These are phyloP conservation scores for Cucurbita argyrosperma DNA, from an alignment of 306 rosid genomes.

Conservation along the genomic window DNA sequence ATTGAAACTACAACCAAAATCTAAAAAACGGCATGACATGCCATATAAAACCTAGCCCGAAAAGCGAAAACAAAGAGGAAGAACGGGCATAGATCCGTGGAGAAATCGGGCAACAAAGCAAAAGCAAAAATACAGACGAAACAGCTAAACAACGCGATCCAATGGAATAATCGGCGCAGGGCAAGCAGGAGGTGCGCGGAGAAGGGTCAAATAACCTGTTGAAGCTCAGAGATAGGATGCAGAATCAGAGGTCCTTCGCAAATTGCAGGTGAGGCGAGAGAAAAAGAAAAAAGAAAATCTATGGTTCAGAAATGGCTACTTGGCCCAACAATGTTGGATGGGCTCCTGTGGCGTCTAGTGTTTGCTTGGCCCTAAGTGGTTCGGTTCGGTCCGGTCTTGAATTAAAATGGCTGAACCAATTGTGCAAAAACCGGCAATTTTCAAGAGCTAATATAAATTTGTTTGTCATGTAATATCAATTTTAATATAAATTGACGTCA, in stretches of 20 bases:
- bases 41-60: not conserved
- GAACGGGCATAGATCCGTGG: not conserved
- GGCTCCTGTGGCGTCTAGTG: not conserved
- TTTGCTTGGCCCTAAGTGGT: not conserved
- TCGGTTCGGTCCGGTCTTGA: not conserved
- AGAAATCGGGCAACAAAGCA: not conserved
- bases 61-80: not conserved
- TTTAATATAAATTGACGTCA: too few relatives aligned
- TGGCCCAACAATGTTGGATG: constrained; percentile 1
- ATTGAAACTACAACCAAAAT: not conserved
- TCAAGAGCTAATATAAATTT: too few relatives aligned
- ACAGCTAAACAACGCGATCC: not conserved
- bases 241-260: not conserved
- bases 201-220: not conserved
- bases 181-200: not conserved
- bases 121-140: not conserved
- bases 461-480: too few relatives aligned
- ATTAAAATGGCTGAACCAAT: not conserved
- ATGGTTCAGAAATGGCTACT: not conserved
- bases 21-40: not conserved
- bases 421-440: too few relatives aligned
- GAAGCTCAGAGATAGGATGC: not conserved
- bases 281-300: not conserved
- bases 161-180: not conserved
- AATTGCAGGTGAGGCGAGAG: not conserved